Percentiles rank a stretch among this genome's conserved stretches.
Conservation (phyloP, 192 early-diverging fungal species). For the Allomyces javanicus region DNA sequence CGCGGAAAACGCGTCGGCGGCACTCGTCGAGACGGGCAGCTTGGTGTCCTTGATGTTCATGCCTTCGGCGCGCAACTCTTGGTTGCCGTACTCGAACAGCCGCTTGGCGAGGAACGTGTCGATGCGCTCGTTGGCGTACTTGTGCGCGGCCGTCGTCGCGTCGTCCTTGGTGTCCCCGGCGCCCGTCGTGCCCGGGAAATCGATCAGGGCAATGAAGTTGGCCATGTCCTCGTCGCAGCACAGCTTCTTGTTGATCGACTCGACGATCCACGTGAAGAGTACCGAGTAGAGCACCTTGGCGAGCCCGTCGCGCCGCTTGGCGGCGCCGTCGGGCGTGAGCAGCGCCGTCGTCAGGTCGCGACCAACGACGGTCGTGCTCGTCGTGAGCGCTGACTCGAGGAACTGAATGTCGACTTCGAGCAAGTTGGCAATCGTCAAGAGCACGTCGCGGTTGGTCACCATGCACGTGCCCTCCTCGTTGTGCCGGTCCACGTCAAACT, state of each 20-base stretch:
- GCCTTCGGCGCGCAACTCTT: constrained; percentile 7
- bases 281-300: constrained; percentile 70
- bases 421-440: constrained; percentile 48
- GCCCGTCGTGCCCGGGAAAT: constrained; percentile 39
- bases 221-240: constrained; percentile 40
- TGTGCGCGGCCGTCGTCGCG: constrained; percentile 5
- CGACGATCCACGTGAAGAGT: constrained; percentile 74
- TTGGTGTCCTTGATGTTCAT: constrained; percentile 12
- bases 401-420: constrained; percentile 55
- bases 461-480: constrained; percentile 48
- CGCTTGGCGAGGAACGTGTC: constrained; percentile 35
- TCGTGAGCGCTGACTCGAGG: constrained; percentile 52
- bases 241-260: constrained; percentile 69
- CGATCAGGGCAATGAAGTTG: constrained; percentile 71
- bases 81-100: constrained; percentile 26
- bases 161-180: background rate
- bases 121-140: constrained; percentile 49
- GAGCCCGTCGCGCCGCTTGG: constrained; percentile 59
- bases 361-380: constrained; percentile 61
- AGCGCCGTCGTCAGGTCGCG: constrained; percentile 79
- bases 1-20: constrained; percentile 50
- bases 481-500: constrained; percentile 49
- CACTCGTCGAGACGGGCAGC: constrained; percentile 30
- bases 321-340: constrained; percentile 55
- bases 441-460: constrained; percentile 52